These are phyloP conservation scores for Sporisorium iseilematis-ciliati DNA, from an alignment of 1,284 basidiomycete genomes.

Conservation along the genomic window DNA sequence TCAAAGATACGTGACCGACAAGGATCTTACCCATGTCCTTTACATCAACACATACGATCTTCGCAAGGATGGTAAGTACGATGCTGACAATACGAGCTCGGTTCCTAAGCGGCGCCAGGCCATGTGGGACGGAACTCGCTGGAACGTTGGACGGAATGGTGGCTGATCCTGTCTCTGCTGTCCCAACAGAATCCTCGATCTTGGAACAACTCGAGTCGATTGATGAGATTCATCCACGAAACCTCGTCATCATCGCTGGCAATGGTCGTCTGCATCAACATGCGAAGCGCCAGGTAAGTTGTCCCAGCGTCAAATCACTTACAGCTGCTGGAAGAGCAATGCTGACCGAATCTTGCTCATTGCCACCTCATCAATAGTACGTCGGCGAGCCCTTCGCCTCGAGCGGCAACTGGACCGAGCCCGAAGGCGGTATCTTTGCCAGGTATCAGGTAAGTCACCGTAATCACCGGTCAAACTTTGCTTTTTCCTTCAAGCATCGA, in stretches of 20 bases:
- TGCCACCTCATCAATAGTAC: not conserved
- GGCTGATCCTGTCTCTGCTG: not conserved
- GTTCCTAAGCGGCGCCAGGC: not conserved
- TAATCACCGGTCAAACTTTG: not conserved
- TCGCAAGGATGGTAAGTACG: slow-evolving; percentile 24
- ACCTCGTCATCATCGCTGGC: slow-evolving; percentile 30
- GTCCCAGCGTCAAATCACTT: not conserved
- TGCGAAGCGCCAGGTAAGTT: slow-evolving; percentile 44
- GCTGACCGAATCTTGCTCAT: not conserved
- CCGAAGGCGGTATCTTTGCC: slow-evolving; percentile 46
- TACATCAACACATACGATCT: slow-evolving; percentile 17
- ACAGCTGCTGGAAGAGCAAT: not conserved
- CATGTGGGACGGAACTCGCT: no score
- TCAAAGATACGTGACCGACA: no score
- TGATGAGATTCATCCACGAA: slow-evolving; percentile 29
- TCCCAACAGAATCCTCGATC: slow-evolving; percentile 15
- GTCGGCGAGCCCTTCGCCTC: slow-evolving; percentile 15
- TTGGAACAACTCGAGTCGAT: slow-evolving; percentile 20
- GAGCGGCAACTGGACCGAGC: slow-evolving; percentile 47
- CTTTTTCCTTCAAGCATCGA: not conserved
- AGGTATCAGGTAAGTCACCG: slow-evolving; percentile 39
- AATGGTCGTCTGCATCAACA: slow-evolving; percentile 7
- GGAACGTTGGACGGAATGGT: not conserved
- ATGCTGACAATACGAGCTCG: not conserved
- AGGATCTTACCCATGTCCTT: not conserved